These are phyloP conservation scores for Starmerella roubikii DNA, from an alignment of 805 yeast genomes.

Conservation along the genomic window DNA sequence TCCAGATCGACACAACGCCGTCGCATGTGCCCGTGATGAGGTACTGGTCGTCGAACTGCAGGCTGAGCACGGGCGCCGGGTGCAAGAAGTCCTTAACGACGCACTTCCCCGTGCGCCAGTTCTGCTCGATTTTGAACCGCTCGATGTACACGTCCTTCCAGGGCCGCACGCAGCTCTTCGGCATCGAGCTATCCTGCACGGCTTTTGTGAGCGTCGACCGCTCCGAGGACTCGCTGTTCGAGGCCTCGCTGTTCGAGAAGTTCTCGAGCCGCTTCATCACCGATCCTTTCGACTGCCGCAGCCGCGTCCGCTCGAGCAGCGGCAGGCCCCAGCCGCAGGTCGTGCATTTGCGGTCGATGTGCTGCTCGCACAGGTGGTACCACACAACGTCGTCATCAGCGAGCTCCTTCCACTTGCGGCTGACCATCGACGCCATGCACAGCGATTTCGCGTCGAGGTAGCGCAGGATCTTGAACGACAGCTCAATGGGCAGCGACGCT, in stretches of 20 bases:
- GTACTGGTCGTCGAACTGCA: constrained; percentile 68
- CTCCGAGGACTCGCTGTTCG: neutral
- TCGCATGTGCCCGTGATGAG: constrained; percentile 90
- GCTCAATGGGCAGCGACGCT: constrained; percentile 69
- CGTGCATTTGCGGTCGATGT: constrained; percentile 92
- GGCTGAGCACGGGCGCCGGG: constrained; percentile 43
- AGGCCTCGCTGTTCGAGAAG: neutral
- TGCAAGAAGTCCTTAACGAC: constrained; percentile 53
- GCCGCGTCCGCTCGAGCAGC: constrained; percentile 61
- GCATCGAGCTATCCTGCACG: neutral
- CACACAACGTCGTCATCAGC: constrained; percentile 97
- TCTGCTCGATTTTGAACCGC: constrained; percentile 77
- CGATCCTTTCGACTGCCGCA: constrained; percentile 24
- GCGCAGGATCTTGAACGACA: constrained; percentile 71
- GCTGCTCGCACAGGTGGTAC: constrained; percentile 98
- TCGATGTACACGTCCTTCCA: constrained; percentile 95
- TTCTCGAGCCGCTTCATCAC: constrained; percentile 22
- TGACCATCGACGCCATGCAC: constrained; percentile 88
- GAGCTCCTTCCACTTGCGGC: constrained; percentile 67
- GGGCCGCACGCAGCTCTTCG: constrained; percentile 43
- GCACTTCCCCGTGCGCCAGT: constrained; percentile 82
- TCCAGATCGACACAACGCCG: constrained; percentile 87
- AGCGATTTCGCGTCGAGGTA: constrained; percentile 87
- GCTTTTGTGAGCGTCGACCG: neutral
- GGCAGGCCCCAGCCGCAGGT: constrained; percentile 99